Evolutionary conservation across 306 rosid species (phyloP).

Genomic region (Nissolia schottii): DNA sequence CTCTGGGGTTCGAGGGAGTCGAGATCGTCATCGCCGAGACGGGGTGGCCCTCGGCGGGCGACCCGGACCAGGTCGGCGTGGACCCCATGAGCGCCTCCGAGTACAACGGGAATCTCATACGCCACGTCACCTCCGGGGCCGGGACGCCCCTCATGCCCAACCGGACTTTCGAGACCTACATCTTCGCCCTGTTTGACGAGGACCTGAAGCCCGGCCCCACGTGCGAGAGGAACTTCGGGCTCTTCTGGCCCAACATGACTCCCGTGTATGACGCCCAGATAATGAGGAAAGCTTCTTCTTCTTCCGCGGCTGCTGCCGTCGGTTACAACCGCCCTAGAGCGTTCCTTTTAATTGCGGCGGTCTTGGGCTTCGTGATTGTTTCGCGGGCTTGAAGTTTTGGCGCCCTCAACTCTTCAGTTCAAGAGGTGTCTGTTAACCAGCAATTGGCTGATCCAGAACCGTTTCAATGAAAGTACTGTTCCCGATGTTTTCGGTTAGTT

Average conservation of each 20-base stretch:
- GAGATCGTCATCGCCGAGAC: slow-evolving; percentile 68
- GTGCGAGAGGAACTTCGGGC: slow-evolving; percentile 64
- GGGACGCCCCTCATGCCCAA: slow-evolving; percentile 85
- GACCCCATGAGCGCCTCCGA: slow-evolving; percentile 41
- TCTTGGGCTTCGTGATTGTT: slow-evolving; percentile 40
- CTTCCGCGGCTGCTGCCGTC: slow-evolving; percentile 34
- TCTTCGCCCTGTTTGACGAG: slow-evolving; percentile 69
- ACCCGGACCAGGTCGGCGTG: slow-evolving; percentile 46
- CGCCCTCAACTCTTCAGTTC: slow-evolving; percentile 27
- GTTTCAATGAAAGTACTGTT: no score
- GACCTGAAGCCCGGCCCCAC: slow-evolving; percentile 69
- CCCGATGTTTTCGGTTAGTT: no score
- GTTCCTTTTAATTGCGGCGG: slow-evolving; percentile 18
- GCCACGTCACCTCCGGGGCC: slow-evolving; percentile 45
- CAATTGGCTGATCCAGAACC: no score
- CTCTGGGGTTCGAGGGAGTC: slow-evolving; percentile 55
- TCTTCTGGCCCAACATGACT: slow-evolving; percentile 55
- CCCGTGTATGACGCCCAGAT: slow-evolving; percentile 50
- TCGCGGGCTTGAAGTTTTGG: slow-evolving; percentile 42
- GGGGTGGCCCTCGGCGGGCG: slow-evolving; percentile 65
- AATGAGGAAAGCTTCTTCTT: no score
- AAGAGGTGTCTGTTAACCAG: no score
- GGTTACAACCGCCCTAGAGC: slow-evolving; percentile 14
- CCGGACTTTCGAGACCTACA: slow-evolving; percentile 62
- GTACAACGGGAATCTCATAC: slow-evolving; percentile 54